Base-by-base conservation (phyloP, 768 basidiomycete species). In the Goffeauzyma gilvescens region DNA sequence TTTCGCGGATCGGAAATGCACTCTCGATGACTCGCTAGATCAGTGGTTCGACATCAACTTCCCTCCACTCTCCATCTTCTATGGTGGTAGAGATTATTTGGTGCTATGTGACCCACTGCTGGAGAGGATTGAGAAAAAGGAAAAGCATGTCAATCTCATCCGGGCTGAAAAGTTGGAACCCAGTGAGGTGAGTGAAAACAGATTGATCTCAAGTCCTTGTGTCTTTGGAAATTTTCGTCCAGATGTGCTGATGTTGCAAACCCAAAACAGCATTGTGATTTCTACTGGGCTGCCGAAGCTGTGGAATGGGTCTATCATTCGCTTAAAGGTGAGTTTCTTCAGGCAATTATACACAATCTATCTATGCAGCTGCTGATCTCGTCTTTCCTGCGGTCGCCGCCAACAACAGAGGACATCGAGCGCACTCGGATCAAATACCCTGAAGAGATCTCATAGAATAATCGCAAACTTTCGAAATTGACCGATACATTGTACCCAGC, bases 1-100 rank as follows among this genome's bases (percentile, higher is more conserved):
- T 0, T 68, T 67, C 48, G 66, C 67, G 0, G 53, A 63, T 38
- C 62, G 67, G 18, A 59, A 65, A 48, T 68, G 68, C 39, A 63
- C 58, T 2, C 50, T 68, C 42, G 64, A 65, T 45, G 61, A 64
- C 38, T 51, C 52, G 14, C 57, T 67, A 5, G 63, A 65, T 34
- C 54, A 57, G 42, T 71, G 70, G 70, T 71, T 65, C 46, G 68
- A 70, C 50, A 55, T 59, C 13, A 51, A 65, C 2, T 70, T 71
- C 57, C 70, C 70, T 3, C 70, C 70, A 5, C 48, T 71, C 4
- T 57, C 65, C 17, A 58, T 66, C 12, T 68, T 62, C 46, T 58
- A 65, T 45, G 69, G 69, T 24, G 69, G 69, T 14, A 52, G 60
- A 27, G 69, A 71, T 46, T 69, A 59, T 37, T 55, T 71, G 13